phyloP scores from a whole-genome alignment of 2,329 filamentous ascomycete species.

The Xylaria sp. region DNA sequence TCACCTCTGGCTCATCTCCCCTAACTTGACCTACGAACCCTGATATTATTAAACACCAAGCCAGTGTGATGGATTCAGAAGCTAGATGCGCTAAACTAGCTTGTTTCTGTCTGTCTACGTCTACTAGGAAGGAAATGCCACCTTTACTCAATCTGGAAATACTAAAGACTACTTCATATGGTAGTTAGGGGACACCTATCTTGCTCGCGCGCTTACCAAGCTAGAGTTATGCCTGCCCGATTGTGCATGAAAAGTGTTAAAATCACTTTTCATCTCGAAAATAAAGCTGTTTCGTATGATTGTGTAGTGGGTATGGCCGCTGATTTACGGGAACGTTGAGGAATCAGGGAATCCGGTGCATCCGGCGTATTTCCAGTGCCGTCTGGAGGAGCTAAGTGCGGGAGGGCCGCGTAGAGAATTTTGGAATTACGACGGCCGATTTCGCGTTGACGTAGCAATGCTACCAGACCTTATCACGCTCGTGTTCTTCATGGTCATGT shows the following conservation, averaged over 20 bases:
- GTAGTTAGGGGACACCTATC: neutral
- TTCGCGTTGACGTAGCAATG: neutral
- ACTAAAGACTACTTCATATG: neutral
- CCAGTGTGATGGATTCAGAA: neutral
- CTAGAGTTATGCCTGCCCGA: neutral
- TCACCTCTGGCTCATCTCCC: no score
- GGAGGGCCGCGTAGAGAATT: neutral
- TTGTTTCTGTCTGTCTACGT: neutral
- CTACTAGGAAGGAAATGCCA: neutral
- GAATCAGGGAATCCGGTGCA: neutral
- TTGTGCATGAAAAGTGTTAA: neutral
- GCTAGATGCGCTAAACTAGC: neutral
- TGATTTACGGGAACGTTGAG: neutral
- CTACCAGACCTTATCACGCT: neutral
- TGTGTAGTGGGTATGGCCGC: neutral
- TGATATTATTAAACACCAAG: neutral
- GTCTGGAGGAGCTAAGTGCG: neutral
- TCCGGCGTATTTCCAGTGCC: neutral
- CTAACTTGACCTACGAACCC: no score
- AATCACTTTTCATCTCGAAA: neutral
- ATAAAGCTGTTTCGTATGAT: neutral
- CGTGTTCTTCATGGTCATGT: neutral
- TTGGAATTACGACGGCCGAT: neutral
- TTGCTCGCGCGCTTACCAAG: neutral
- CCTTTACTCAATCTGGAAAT: conserved; percentile 12